Evolutionary conservation across 164 flowering plant species (phyloP), one percentile per base, ranked within the genome.

Genomic region (Stephania yunnanensis): DNA sequence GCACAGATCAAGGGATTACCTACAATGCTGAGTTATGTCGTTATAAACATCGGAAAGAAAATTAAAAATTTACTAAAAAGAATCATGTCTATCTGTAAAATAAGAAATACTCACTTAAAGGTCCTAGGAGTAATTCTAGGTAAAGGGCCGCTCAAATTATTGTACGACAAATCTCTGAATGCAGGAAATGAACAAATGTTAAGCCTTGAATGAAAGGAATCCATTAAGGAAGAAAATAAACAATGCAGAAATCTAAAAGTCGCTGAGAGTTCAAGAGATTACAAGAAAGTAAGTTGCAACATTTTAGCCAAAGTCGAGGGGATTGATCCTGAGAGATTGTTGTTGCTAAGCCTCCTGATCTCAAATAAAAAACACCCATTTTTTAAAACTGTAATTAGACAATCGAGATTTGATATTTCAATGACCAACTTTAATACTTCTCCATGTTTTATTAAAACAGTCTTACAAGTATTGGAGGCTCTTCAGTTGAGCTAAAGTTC

Each of bases 291-390:
- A 81, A 94, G 98, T 69, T 83, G 84, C 53, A 94, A 83, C 78
- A 90, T 80, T 80, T 83, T 91, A 81, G 93, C 86, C 68, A 94
- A 78, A 71, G 94, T 84, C 78, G 74, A 77, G 30, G 97, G 97
- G 79, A 94, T 86, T 65, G 88, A 79, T 73, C 97, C 97, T 85
- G 85, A 85, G 79, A 94, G 86, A 84, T 87, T 92, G 81, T 92
- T 94, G 83, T 92, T 94, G 88, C 91, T 92, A 76, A 94, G 88
- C 81, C 98, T 89, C 88, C 98, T 94, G 74, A 97, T 94, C 53
- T 48, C 83, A 94, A 84, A 83, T 92, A 42, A 95, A 87, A 65
- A 95, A 87, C 68, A 58, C 20, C 64, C 64, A 58, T 58, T 67
- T 80, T 82, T 36, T 73, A 74, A 75, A 75, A 76, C 74, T 10